A percentile compares a stretch with the other conserved stretches of the same genome.
Evolutionary conservation across 2,329 filamentous ascomycete species (phyloP).

Genomic region (Aspergillus melleus): DNA sequence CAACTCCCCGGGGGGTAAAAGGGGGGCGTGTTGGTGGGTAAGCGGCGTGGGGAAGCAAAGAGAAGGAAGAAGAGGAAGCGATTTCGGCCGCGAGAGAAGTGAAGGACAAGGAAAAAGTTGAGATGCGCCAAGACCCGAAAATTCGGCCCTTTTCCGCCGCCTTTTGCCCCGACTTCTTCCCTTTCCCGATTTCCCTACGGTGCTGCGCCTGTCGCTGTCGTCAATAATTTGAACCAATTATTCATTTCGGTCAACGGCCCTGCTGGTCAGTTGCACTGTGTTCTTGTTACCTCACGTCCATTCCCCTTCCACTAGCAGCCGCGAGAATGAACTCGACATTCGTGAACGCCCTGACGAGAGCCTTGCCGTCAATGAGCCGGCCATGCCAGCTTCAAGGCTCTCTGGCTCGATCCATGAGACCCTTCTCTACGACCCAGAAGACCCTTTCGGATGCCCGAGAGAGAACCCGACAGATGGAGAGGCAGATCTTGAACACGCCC

Average conservation of each 20-base stretch:
- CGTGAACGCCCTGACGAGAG: conserved; percentile 31
- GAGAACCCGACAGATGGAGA: conserved; percentile 27
- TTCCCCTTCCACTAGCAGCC: neutral
- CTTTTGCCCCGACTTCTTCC: conserved; percentile 26
- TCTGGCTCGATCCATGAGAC: conserved; percentile 24
- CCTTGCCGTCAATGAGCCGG: conserved; percentile 33
- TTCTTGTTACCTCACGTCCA: neutral
- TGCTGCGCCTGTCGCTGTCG: neutral
- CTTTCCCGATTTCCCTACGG: neutral
- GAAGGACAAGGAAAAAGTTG: conserved; percentile 35
- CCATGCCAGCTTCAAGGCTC: conserved; percentile 24
- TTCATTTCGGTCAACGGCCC: neutral
- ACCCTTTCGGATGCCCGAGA: conserved; percentile 20
- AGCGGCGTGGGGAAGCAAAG: conserved; percentile 23
- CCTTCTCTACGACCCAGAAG: conserved; percentile 35
- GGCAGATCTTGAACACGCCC: conserved; percentile 27
- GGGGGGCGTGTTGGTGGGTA: neutral
- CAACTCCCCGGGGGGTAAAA: conserved; percentile 17
- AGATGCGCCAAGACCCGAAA: conserved; percentile 40
- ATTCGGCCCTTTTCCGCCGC: conserved; percentile 31
- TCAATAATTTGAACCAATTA: no score
- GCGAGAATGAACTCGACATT: conserved; percentile 35
- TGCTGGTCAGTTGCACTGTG: neutral
- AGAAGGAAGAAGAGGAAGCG: conserved; percentile 21
- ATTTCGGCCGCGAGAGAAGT: conserved; percentile 26